Base-by-base conservation (phyloP, 495 filamentous ascomycete genomes). In the Polyplosphaeria fusca region DNA sequence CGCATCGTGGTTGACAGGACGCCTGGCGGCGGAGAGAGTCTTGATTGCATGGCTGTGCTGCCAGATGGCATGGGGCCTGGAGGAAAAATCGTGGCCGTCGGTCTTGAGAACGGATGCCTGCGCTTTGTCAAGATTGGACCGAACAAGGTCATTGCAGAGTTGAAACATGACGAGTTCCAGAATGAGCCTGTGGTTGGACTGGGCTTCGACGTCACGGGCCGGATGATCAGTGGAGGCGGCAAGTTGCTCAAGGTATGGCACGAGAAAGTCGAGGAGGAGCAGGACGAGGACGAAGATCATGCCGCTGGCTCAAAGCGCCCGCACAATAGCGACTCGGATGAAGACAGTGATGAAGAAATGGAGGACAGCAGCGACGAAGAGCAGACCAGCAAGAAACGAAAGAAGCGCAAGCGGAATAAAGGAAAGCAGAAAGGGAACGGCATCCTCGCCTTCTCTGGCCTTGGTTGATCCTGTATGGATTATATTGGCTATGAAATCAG, bases 141-240 rank as follows among this genome's bases (percentile, higher is more conserved):
- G 13, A 86, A 86, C 61, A 80, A 81, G 66, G 75, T 86, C 18
- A 65, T 82, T 0, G 76, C 70, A 1, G 77, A 80, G 55, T 70
- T 91, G 39, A 76, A 77, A 68, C 91, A 96, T 70, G 86, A 95
- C 67, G 91, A 94, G 56, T 71, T 90, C n/a, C 88, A 94, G 65
- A 83, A 83, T 16, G 90, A 95, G 65, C 84, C 84, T 16, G 88
- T 95, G 13, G 79, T 90, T 7, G 82, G 80, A 11, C 61, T 96
- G 13, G 86, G 81, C 18, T 94, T 94, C 61, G 90, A 95, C 70
- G 85, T 86, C 42, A 82, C 84, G 42, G 86, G 89, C 47, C 79
- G 90, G 45, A 81, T 96, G 80, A 86, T 95, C 47, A 91, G 84
- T 68, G 91, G 88, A 32, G 91, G 91, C 47, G 91, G 91, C 2